These are phyloP conservation scores for Tolypocladium guangdongense DNA, from an alignment of 2,329 filamentous ascomycete species.

Conservation along the genomic window DNA sequence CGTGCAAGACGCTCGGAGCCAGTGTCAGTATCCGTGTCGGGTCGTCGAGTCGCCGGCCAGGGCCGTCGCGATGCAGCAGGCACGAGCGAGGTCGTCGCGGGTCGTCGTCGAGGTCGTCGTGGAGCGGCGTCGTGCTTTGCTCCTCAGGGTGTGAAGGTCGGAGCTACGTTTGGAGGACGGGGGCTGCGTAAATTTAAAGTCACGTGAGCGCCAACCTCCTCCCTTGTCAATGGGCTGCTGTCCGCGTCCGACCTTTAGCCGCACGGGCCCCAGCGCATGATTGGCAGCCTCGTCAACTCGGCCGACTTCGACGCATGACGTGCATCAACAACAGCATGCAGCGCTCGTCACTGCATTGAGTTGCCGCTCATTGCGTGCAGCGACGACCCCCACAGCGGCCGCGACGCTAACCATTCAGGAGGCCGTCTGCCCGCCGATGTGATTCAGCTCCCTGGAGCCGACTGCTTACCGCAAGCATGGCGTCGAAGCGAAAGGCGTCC, in stretches of 20 bases:
- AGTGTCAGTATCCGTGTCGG: not conserved
- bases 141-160: slow-evolving; percentile 15
- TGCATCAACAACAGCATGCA: not conserved
- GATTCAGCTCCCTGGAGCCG: not conserved
- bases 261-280: not conserved
- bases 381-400: not conserved
- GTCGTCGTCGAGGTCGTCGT: slow-evolving; percentile 11
- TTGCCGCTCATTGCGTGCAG: not conserved
- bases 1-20: slow-evolving; percentile 1
- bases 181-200: slow-evolving; percentile 30
- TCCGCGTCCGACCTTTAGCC: not conserved
- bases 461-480: slow-evolving; percentile 48
- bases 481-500: slow-evolving; percentile 82
- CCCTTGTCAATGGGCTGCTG: not conserved
- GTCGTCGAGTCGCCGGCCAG: not conserved
- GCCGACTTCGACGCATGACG: not conserved
- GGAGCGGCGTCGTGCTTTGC: slow-evolving; percentile 12
- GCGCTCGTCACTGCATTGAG: not conserved
- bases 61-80: slow-evolving; percentile 6
- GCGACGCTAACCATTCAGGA: not conserved
- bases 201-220: slow-evolving; percentile 23
- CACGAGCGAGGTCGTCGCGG: slow-evolving; percentile 10
- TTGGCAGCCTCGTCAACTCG: not conserved
- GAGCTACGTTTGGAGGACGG: slow-evolving; percentile 18
- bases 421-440: not conserved